Evolutionary conservation across 139 green algal genomes (phyloP).

Genomic region (Monoraphidium neglectum): DNA sequence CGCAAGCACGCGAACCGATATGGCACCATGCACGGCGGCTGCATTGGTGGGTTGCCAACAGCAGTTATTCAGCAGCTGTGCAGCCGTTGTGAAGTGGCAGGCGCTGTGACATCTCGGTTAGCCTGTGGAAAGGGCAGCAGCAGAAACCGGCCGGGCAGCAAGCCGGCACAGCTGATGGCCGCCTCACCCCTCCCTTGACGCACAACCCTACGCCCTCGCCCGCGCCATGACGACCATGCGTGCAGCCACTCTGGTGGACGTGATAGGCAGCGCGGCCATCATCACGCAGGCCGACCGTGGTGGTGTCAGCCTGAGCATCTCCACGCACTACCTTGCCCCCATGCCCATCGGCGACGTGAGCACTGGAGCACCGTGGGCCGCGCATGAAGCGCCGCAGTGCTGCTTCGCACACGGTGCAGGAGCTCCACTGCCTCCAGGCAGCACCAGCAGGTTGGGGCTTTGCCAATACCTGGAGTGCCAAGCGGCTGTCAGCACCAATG

Average conservation of each 20-base stretch:
- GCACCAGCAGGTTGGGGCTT: no score
- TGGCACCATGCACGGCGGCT: constrained; percentile 20
- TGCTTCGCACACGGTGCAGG: neutral
- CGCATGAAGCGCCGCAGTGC: neutral
- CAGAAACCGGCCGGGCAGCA: no score
- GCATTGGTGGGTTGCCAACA: constrained; percentile 5
- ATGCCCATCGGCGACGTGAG: constrained; percentile 8
- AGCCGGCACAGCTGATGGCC: no score
- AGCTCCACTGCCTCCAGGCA: neutral
- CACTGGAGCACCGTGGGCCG: neutral
- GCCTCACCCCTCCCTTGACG: no score
- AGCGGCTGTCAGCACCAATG: neutral
- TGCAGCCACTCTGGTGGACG: constrained; percentile 32
- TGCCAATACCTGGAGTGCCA: neutral
- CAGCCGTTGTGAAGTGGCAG: neutral
- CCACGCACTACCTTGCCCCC: constrained; percentile 24
- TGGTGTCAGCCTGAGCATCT: constrained; percentile 24
- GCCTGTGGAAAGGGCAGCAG: no score
- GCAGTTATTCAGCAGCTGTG: no score
- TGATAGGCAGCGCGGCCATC: constrained; percentile 15
- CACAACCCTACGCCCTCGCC: no score
- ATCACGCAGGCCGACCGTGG: constrained; percentile 2
- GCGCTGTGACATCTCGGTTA: neutral
- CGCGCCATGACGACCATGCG: no score
- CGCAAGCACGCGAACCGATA: constrained; percentile 11